Conservation (phyloP, 345 rosid species). For the Dipteronia dyeriana region DNA sequence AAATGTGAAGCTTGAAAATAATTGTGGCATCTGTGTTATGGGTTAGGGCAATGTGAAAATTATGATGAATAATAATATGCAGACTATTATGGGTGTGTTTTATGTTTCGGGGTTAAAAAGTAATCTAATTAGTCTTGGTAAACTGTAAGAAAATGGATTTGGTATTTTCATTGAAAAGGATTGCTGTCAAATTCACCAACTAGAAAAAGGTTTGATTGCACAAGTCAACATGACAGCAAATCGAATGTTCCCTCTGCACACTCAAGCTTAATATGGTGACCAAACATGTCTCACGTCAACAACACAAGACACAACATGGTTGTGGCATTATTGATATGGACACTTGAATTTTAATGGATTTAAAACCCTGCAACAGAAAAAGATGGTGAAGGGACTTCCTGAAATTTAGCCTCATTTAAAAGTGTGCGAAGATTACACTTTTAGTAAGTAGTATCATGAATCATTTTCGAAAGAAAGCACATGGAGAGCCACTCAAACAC, state of each 20-base stretch:
- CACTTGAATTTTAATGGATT: not conserved
- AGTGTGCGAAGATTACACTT: not conserved
- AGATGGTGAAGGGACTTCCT: not conserved
- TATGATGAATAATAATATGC: not conserved
- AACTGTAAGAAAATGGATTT: constrained; percentile 4
- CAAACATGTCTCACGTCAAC: not conserved
- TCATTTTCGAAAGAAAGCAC: not conserved
- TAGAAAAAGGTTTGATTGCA: not conserved
- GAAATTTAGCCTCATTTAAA: not conserved
- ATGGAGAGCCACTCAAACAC: not conserved
- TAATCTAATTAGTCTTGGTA: not conserved
- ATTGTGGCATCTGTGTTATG: not conserved
- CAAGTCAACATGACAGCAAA: not conserved
- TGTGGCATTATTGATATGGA: not conserved
- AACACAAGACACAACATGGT: not conserved
- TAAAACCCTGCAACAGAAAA: not conserved
- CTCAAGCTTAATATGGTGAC: not conserved
- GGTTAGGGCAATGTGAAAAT: not conserved
- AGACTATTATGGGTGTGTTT: not conserved
- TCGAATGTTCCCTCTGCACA: not conserved
- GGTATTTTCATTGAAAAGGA: not conserved
- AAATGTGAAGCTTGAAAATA: not conserved
- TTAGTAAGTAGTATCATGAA: not conserved
- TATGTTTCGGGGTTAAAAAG: not conserved
- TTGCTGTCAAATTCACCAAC: not conserved